These are phyloP conservation scores for Pluteus cervinus DNA, from an alignment of 768 basidiomycete species.

Conservation along the genomic window DNA sequence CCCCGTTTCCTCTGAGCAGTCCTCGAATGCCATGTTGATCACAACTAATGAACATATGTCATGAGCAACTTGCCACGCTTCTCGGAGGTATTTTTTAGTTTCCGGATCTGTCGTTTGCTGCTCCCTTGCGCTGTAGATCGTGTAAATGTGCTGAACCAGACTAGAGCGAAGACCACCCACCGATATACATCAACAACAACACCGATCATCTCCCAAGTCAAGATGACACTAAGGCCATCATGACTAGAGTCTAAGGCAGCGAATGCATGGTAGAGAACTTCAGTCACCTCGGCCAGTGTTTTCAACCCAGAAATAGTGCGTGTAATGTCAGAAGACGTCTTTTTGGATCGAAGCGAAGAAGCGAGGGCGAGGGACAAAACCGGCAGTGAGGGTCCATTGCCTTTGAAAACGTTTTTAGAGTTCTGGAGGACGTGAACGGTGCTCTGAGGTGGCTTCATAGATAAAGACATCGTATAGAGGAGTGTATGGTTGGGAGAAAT, in stretches of 20 bases:
- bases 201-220: slow-evolving; percentile 37
- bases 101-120: slow-evolving; percentile 11
- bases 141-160: slow-evolving; percentile 2
- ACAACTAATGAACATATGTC: slow-evolving; percentile 62
- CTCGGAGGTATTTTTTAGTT: slow-evolving; percentile 32
- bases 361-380: slow-evolving; percentile 22
- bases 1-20: slow-evolving; percentile 52
- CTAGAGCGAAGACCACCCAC: slow-evolving; percentile 17
- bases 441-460: slow-evolving; percentile 30
- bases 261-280: slow-evolving; percentile 42
- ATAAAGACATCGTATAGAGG: slow-evolving; percentile 47
- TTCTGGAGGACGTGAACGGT: slow-evolving; percentile 42
- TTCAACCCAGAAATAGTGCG: slow-evolving; percentile 42
- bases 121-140: slow-evolving; percentile 14
- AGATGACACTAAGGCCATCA: slow-evolving; percentile 32
- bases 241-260: slow-evolving; percentile 37
- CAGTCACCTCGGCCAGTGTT: slow-evolving; percentile 34
- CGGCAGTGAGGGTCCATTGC: slow-evolving; percentile 11
- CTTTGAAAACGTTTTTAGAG: not conserved
- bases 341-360: slow-evolving; percentile 43
- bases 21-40: slow-evolving; percentile 58
- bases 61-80: slow-evolving; percentile 56
- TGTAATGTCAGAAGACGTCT: slow-evolving; percentile 53
- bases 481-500: slow-evolving; percentile 57
- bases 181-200: slow-evolving; percentile 46